Evolutionary conservation across 768 basidiomycete species (phyloP), one percentile per base, ranked within the genome.

Genomic region (Kwoniella heveanensis): DNA sequence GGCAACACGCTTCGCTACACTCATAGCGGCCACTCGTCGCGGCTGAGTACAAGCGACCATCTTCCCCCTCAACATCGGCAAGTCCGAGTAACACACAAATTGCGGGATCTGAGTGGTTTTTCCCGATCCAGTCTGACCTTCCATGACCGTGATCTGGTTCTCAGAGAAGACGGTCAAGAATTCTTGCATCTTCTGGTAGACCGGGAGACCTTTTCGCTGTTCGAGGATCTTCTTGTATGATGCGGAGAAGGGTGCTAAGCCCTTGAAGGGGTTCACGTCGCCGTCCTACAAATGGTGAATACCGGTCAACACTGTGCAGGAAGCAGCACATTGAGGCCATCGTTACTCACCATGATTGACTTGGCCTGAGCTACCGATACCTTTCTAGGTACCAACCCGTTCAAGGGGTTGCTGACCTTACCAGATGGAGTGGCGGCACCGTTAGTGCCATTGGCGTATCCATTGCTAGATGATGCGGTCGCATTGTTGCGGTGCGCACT

Each of bases 71-170:
- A 88, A 86, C 76, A 97, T 93, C 0, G 94, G 93, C 30, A 96
- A 80, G 80, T 98, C 95, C 2, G 91, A 91, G 79, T 88, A 97
- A 49, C 88, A 90, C 47, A 94, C 93, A 72, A 97, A 96, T 79
- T 98, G 95, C 1, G 95, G 95, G 74, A 98, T 96, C 82, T 97
- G 93, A 24, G 93, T 95, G 0, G 92, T 96, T 83, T 95, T 97
- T 32, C 93, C 94, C 26, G 91, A 90, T 10, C 93, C 94, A 0
- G 94, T 96, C 83, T 96, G 94, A 71, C 94, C 74, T 60, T 76
- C 73, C 72, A 78, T 77, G 8, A 92, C 86, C 44, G 90, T 88
- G 67, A 96, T 88, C 82, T 95, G 92, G 78, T 91, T 86, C 70
- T 86, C 81, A 60, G 75, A 85, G 81, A 90, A 91, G 82, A 94